Evolutionary conservation across 2,329 filamentous ascomycete species (phyloP), one percentile per base, ranked within the genome.

Genomic region (Kalmusia sp.): DNA sequence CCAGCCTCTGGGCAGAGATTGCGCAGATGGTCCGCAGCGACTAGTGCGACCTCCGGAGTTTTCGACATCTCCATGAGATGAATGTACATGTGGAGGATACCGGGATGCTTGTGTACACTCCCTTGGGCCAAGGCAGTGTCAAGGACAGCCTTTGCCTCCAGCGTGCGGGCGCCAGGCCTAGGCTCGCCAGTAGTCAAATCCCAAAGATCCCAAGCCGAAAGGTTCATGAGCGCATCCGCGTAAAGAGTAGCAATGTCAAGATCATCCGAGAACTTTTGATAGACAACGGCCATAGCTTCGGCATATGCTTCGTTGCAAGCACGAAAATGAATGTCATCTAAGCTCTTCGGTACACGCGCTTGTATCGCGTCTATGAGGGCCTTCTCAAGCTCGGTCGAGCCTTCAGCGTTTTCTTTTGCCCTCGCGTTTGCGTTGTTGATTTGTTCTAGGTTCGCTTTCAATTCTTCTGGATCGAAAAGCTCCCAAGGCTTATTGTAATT

Each of bases 401-500:
- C 64, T 33, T 63, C 44, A 14, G 75, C 65, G 46, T 73, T 60
- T 2, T 69, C 60, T 34, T 74, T 74, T 1, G 84, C 85, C 50
- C 79, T 65, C 51, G 67, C 50, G 52, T 79, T 76, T 0, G 82
- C 81, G 12, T 68, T 51, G 49, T 80, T 76, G 4, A 83, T 83
- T 25, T 77, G 75, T 34, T 74, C 66, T 6, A 88, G 75, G 0
- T 80, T 82, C 0, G 65, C 70, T 9, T 77, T 71, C 4, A 88
- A 76, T 58, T 92, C 89, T 0, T 78, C 72, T 1, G 80, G 73
- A 49, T 89, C 87, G 59, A 92, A 91, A 21, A 85, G 80, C 24
- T 85, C 82, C 90, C 90, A 92, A 0, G 89, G 86, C 65, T 92
- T 91, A 76, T 93, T 91, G 71, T 90, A 88, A 65, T 93, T 92